These are phyloP conservation scores for Arxiozyma heterogenica DNA, from an alignment of 1,139 yeast species.

Conservation along the genomic window DNA sequence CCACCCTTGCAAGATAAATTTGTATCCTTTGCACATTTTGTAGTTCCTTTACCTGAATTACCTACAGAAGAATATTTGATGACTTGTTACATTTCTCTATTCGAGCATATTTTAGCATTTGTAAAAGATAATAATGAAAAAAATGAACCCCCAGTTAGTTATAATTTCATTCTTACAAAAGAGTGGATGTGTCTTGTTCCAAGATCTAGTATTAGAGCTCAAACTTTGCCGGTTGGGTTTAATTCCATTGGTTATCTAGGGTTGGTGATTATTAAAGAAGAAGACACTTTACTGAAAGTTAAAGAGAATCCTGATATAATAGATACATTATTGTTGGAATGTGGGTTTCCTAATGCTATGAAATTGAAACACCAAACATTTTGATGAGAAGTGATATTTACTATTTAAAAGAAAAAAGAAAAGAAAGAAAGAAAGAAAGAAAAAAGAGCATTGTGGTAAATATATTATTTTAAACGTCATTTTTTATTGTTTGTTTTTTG, in stretches of 20 bases:
- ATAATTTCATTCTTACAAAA: conserved; percentile 71
- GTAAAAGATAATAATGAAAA: conserved; percentile 42
- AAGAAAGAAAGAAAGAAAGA: background rate
- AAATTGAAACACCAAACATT: background rate
- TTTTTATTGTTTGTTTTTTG: too few species aligned
- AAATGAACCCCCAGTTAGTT: conserved; percentile 40
- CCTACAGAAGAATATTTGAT: conserved; percentile 38
- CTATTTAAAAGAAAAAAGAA: too few species aligned
- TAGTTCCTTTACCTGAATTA: conserved; percentile 52
- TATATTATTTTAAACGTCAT: too few species aligned
- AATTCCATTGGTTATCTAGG: conserved; percentile 80
- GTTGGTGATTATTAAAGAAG: conserved; percentile 61
- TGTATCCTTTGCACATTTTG: conserved; percentile 71
- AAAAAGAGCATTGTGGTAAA: too few species aligned
- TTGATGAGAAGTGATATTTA: background rate
- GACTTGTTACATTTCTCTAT: conserved; percentile 54
- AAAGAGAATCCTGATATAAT: conserved; percentile 32
- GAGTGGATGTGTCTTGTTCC: conserved; percentile 84
- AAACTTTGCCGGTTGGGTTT: conserved; percentile 42
- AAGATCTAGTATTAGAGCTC: conserved; percentile 39
- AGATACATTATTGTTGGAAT: conserved; percentile 43
- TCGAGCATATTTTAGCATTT: conserved; percentile 50
- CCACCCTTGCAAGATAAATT: conserved; percentile 54
- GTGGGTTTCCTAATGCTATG: conserved; percentile 51
- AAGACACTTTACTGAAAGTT: conserved; percentile 40